Evolutionary conservation across 495 filamentous ascomycete species (phyloP), one percentile per base, ranked within the genome.

Genomic region (Hyphodiscus hymeniophilus): DNA sequence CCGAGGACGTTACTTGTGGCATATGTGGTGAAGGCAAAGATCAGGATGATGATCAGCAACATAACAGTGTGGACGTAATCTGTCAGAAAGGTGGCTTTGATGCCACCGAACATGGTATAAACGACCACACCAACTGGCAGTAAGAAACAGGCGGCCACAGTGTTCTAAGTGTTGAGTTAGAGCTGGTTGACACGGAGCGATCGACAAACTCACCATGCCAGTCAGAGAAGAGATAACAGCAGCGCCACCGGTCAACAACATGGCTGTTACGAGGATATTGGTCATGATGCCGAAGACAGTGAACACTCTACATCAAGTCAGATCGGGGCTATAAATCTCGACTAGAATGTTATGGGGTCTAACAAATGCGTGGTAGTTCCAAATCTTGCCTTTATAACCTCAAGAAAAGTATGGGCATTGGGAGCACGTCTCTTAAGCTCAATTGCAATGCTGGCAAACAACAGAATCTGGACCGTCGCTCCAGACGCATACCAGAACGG

Each of bases 401-500:
- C 87, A 21, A 92, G 77, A 65, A 88, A 92, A 3, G 87, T 92
- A 54, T 92, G 87, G 10, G 87, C 87, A 63, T 90, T 90, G 0
- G 87, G 87, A 6, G 87, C 85, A 24, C 83, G 81, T 51, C 88
- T 72, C 69, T 97, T 97, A 30, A 95, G 66, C 63, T 95, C 90
- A 58, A 96, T 96, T 32, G 91, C 91, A 22, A 97, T 70, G 0
- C 88, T 94, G 34, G 91, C 90, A 62, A 97, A 96, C 2, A 97
- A 75, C 38, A 96, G 69, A 60, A 97, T 82, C 59, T 87, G 82
- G 7, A 85, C 77, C 6, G 80, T 84, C 13, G 80, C 79, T 17
- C 74, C 76, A 8, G 71, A 73, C 0, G 75, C 75, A 62, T 95
- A 95, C 85, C 85, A 96, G 64, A 96, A 94, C 1, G 91, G 89